Percentiles rank a stretch among this genome's conserved stretches.
These are phyloP conservation scores for Beverwykella pulmonaria DNA, from an alignment of 495 filamentous ascomycete species.

Conservation along the genomic window DNA sequence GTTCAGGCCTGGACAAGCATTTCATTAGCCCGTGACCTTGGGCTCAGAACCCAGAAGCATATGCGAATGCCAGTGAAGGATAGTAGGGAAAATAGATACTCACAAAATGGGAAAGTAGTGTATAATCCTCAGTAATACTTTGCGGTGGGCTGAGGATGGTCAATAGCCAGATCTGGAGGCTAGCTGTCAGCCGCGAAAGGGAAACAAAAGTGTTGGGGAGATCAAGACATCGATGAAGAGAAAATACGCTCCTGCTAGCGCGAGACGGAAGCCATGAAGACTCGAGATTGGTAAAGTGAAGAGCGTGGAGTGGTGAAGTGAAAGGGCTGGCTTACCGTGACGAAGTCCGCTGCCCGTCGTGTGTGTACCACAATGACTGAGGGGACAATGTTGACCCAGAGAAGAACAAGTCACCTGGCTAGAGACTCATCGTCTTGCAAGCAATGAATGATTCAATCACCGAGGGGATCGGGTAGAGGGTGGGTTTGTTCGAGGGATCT, in stretches of 20 bases:
- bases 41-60: not conserved
- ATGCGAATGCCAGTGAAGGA: not conserved
- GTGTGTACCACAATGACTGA: constrained; percentile 1
- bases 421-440: constrained; percentile 11
- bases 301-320: not conserved
- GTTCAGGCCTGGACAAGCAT: not conserved
- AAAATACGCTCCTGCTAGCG: not conserved
- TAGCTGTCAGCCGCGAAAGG: constrained; percentile 1
- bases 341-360: constrained; percentile 1
- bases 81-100: not conserved
- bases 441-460: not conserved
- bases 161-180: not conserved
- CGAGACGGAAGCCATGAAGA: not conserved
- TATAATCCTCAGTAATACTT: not conserved
- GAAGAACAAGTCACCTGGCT: constrained; percentile 2
- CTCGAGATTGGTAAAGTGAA: not conserved
- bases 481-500: constrained; percentile 18
- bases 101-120: not conserved
- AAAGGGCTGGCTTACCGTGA: constrained; percentile 4
- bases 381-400: not conserved
- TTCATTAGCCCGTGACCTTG: constrained; percentile 25
- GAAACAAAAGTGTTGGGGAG: not conserved
- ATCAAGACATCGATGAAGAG: not conserved
- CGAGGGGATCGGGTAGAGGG: not conserved
- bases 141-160: not conserved